Evolutionary conservation across 2,329 filamentous ascomycete species (phyloP).

Genomic region (Cladorrhinum sp.): DNA sequence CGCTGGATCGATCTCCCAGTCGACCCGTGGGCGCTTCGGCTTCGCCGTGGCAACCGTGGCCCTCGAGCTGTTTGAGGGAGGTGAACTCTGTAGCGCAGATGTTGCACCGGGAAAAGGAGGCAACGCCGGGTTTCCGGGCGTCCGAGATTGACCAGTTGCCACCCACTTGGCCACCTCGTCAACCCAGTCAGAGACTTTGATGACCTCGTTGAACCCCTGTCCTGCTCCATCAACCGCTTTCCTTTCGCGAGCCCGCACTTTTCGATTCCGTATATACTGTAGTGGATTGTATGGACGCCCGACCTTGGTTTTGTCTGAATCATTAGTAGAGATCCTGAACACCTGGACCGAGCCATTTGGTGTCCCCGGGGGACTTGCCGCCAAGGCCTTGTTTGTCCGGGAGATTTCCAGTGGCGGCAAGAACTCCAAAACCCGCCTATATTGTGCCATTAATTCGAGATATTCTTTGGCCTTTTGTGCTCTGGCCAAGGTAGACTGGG

Average conservation of each 20-base stretch:
- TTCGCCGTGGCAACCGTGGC: constrained; percentile 51
- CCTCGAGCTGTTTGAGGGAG: constrained; percentile 40
- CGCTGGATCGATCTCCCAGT: constrained; percentile 80
- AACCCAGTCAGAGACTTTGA: constrained; percentile 72
- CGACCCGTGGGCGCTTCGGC: constrained; percentile 68
- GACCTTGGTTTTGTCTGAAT: constrained; percentile 37
- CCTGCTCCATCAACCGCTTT: constrained; percentile 69
- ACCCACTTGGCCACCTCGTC: constrained; percentile 59
- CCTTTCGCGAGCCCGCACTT: constrained; percentile 75
- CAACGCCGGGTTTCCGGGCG: constrained; percentile 37
- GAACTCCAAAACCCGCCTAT: constrained; percentile 73
- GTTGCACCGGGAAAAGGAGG: constrained; percentile 48
- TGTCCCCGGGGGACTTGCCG: constrained; percentile 42
- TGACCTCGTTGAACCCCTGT: constrained; percentile 73
- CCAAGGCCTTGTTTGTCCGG: constrained; percentile 35
- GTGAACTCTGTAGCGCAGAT: constrained; percentile 40
- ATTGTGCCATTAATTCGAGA: constrained; percentile 82
- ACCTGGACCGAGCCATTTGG: constrained; percentile 35
- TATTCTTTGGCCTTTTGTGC: constrained; percentile 81
- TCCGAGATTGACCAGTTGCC: constrained; percentile 33
- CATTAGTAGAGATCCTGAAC: constrained; percentile 26
- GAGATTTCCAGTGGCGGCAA: constrained; percentile 68
- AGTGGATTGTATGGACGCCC: constrained; percentile 85
- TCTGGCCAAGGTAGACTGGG: constrained; percentile 74
- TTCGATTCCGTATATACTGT: constrained; percentile 88